Conservation (phyloP, 257 asterid species). For the Capsicum baccatum region DNA sequence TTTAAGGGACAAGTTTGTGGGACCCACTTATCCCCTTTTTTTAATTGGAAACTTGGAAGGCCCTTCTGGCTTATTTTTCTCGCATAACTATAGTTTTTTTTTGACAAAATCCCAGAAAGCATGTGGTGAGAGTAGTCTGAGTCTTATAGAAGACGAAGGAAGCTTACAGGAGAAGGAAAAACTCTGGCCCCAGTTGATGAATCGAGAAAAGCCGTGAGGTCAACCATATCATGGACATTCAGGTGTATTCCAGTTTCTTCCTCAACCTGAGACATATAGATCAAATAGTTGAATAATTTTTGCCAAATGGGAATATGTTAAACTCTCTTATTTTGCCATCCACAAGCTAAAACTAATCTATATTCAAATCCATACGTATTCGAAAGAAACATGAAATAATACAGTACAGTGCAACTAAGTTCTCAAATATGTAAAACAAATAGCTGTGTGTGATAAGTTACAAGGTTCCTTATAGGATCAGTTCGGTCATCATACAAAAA, state of each 20-base stretch:
- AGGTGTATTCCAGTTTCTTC: conserved; percentile 87
- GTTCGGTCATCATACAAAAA: neutral
- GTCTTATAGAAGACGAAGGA: conserved; percentile 19
- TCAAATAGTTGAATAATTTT: neutral
- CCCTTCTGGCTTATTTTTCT: no score
- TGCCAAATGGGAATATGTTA: neutral
- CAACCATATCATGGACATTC: conserved; percentile 64
- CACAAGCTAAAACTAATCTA: neutral
- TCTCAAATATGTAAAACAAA: conserved; percentile 10
- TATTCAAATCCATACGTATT: neutral
- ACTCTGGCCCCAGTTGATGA: conserved; percentile 73
- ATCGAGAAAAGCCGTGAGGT: conserved; percentile 82
- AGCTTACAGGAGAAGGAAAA: conserved; percentile 82
- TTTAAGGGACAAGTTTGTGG: no score
- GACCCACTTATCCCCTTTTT: no score
- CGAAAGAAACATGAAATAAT: neutral
- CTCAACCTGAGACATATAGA: conserved; percentile 65
- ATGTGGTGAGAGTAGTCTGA: neutral
- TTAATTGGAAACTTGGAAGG: no score
- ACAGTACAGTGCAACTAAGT: neutral
- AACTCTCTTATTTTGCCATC: neutral
- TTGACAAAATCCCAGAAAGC: neutral
- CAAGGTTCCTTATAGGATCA: neutral
- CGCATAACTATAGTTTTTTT: no score
- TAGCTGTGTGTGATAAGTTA: neutral